A percentile compares a stretch with the other conserved stretches of the same genome.
These are phyloP conservation scores for Penicillium corylophilum DNA, from an alignment of 2,329 filamentous ascomycete species.

Conservation along the genomic window DNA sequence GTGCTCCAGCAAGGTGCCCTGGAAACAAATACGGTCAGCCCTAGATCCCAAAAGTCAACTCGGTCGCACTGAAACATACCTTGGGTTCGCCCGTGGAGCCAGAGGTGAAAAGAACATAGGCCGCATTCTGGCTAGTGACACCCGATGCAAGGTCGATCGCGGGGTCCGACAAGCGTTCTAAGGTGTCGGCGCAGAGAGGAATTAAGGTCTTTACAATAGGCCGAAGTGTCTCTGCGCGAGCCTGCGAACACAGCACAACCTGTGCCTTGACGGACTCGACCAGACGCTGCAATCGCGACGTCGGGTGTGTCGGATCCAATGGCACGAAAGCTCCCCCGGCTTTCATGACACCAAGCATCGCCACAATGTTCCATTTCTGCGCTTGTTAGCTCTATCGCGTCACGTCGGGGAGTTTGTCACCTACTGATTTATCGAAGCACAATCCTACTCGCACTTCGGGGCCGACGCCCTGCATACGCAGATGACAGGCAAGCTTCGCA, in stretches of 20 bases:
- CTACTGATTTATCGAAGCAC: conserved; percentile 45
- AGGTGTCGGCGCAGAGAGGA: conserved; percentile 26
- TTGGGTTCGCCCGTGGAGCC: conserved; percentile 58
- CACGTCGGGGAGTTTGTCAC: conserved; percentile 10
- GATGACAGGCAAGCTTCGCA: conserved; percentile 37
- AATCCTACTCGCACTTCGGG: conserved; percentile 38
- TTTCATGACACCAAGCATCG: conserved; percentile 43
- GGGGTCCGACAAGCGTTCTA: conserved; percentile 24
- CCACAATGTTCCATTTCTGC: conserved; percentile 45
- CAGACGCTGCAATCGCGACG: conserved; percentile 36
- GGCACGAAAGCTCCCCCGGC: conserved; percentile 45
- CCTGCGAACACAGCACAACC: conserved; percentile 35
- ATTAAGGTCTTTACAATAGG: conserved; percentile 27
- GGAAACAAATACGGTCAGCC: not conserved
- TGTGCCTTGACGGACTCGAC: conserved; percentile 33
- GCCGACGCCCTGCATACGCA: conserved; percentile 42
- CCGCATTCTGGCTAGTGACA: conserved; percentile 34
- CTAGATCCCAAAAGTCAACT: too few relatives aligned
- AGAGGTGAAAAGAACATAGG: conserved; percentile 61
- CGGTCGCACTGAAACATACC: conserved; percentile 20
- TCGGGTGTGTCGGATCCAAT: conserved; percentile 42
- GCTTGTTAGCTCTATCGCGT: conserved; percentile 8
- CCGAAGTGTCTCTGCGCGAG: conserved; percentile 21
- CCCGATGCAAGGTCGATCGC: conserved; percentile 20
- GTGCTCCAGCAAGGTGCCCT: conserved; percentile 65